Evolutionary conservation across 1,284 basidiomycete genomes (phyloP).

Genomic region (Tilletia setariae): DNA sequence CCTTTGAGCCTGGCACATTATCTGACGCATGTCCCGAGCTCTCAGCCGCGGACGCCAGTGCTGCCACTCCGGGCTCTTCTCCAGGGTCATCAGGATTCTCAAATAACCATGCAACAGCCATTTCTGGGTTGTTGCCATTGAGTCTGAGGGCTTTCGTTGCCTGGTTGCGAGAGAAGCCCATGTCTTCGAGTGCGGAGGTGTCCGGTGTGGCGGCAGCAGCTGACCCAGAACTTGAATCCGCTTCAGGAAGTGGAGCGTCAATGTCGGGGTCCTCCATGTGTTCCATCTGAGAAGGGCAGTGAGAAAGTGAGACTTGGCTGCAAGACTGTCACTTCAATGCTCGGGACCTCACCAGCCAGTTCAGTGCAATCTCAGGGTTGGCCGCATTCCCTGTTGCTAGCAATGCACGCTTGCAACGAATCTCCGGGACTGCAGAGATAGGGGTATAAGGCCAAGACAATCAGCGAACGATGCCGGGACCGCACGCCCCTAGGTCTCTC

Average conservation of each 20-base stretch:
- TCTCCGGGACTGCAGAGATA: conserved; percentile 31
- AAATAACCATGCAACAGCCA: conserved; percentile 89
- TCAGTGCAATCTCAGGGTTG: conserved; percentile 80
- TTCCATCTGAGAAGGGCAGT: conserved; percentile 25
- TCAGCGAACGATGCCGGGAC: no score
- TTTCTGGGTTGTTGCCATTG: conserved; percentile 74
- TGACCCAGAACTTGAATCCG: conserved; percentile 27
- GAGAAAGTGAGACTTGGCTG: not conserved
- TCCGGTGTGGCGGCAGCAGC: conserved; percentile 39
- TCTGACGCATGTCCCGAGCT: not conserved
- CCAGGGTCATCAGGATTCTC: conserved; percentile 83
- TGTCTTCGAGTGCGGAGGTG: conserved; percentile 69
- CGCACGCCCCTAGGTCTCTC: no score
- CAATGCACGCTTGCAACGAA: conserved; percentile 61
- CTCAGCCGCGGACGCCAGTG: not conserved
- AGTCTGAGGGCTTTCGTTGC: conserved; percentile 82
- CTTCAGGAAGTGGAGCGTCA: conserved; percentile 68
- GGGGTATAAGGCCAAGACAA: not conserved
- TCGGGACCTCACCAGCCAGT: conserved; percentile 72
- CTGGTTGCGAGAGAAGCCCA: conserved; percentile 85
- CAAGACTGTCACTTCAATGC: conserved; percentile 31
- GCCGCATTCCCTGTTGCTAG: conserved; percentile 75
- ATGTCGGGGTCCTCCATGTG: conserved; percentile 96
- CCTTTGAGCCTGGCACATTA: conserved; percentile 37
- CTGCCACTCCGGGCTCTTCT: conserved; percentile 57